These are phyloP conservation scores for Cymbopogon flexuosus DNA, from an alignment of 202 grass and related monocot genomes.

Conservation along the genomic window DNA sequence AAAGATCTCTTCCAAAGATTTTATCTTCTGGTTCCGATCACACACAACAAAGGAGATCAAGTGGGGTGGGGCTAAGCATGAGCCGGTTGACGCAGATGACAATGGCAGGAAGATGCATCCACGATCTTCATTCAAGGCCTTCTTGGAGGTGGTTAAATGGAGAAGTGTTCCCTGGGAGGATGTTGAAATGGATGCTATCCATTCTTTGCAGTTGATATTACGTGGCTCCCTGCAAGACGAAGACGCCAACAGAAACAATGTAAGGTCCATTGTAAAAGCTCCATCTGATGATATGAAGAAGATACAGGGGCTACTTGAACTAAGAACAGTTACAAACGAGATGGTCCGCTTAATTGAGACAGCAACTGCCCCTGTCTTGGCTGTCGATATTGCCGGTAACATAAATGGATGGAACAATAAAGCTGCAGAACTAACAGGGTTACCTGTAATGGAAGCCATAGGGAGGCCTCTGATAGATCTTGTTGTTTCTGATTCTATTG, in stretches of 20 bases:
- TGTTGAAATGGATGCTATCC: conserved; percentile 97
- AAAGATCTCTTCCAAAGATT: conserved; percentile 82
- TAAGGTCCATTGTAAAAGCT: conserved; percentile 61
- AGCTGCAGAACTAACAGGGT: conserved; percentile 73
- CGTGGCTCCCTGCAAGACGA: conserved; percentile 76
- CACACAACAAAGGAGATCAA: conserved; percentile 94
- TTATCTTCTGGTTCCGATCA: conserved; percentile 88
- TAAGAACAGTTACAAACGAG: conserved; percentile 77
- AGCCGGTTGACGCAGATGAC: conserved; percentile 54
- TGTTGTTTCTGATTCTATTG: conserved; percentile 69
- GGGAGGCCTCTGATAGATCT: conserved; percentile 73
- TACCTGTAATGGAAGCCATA: conserved; percentile 69
- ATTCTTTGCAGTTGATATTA: conserved; percentile 94
- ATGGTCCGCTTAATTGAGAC: conserved; percentile 95
- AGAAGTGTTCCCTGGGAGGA: conserved; percentile 97
- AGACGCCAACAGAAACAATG: conserved; percentile 44
- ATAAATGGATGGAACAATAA: conserved; percentile 95
- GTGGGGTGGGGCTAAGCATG: conserved; percentile 89
- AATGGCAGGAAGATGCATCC: conserved; percentile 82
- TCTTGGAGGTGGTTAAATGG: conserved; percentile 92
- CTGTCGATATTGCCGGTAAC: conserved; percentile 66
- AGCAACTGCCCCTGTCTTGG: conserved; percentile 77
- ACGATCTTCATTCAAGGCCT: conserved; percentile 89
- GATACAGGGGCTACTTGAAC: conserved; percentile 69
- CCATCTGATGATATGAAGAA: conserved; percentile 67